Percentiles rank a stretch among this genome's conserved stretches.
phyloP scores from a whole-genome alignment of 305 asterid species.

The Salvia sclarea region DNA sequence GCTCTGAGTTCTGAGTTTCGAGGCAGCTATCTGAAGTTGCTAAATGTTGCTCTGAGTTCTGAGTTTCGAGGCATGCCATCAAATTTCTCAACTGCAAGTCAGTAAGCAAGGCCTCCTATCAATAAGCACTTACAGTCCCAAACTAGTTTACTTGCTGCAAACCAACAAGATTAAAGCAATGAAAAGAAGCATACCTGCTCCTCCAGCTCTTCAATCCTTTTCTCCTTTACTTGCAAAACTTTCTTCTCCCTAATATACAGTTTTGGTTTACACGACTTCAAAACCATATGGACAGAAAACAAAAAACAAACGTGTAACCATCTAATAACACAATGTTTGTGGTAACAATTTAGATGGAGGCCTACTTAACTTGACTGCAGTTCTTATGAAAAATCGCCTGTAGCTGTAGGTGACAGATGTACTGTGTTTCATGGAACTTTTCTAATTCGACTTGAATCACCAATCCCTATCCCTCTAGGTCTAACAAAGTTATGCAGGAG shows the following conservation, averaged over 20 bases:
- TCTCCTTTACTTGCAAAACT: constrained; percentile 48
- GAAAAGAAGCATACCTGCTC: constrained; percentile 55
- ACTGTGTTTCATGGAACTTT: neutral
- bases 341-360: constrained; percentile 1
- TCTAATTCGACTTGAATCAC: neutral
- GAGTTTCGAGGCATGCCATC: constrained; percentile 62
- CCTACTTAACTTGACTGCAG: neutral
- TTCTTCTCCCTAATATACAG: constrained; percentile 55
- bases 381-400: neutral
- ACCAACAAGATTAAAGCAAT: constrained; percentile 5
- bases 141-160: neutral
- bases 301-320: neutral
- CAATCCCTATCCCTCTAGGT: neutral
- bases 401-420: neutral
- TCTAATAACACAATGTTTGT: neutral
- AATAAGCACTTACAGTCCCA: neutral
- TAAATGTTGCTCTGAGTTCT: constrained; percentile 39
- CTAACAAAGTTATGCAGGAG: constrained; percentile 8
- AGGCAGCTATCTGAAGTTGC: constrained; percentile 46
- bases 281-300: neutral
- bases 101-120: too few species aligned
- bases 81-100: constrained; percentile 51
- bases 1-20: constrained; percentile 40
- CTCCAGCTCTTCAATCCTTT: constrained; percentile 69
- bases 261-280: neutral